These are phyloP conservation scores for Exserohilum turcica DNA, from an alignment of 2,329 filamentous ascomycete species.

Conservation along the genomic window DNA sequence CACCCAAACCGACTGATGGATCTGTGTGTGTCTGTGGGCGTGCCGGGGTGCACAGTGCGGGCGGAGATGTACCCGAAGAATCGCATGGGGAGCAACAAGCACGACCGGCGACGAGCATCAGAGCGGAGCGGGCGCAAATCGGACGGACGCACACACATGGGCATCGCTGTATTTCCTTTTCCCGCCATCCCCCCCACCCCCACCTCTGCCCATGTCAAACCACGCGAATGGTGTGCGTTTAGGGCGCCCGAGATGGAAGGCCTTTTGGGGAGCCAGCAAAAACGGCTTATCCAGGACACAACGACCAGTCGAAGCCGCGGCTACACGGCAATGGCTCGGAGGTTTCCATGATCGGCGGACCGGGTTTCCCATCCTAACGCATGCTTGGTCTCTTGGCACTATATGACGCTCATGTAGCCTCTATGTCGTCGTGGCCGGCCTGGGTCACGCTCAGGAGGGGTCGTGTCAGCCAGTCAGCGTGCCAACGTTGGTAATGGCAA, in stretches of 20 bases:
- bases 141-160: neutral
- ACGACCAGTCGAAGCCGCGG: neutral
- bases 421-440: too few species aligned
- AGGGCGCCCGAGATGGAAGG: neutral
- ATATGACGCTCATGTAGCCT: too few species aligned
- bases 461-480: too few species aligned
- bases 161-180: neutral
- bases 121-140: neutral
- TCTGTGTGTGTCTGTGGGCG: neutral
- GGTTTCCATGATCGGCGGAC: constrained; percentile 3
- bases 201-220: neutral
- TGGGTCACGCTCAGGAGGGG: too few species aligned
- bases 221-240: neutral
- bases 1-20: neutral
- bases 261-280: neutral
- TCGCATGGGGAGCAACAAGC: neutral
- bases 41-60: neutral
- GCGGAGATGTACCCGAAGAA: neutral
- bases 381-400: too few species aligned
- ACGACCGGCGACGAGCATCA: neutral
- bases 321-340: constrained; percentile 3
- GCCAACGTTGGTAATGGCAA: too few species aligned
- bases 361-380: neutral
- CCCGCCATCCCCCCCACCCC: neutral
- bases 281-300: constrained; percentile 1